phyloP scores from a whole-genome alignment of 2,329 filamentous ascomycete genomes.

The Colletotrichum coccodes region DNA sequence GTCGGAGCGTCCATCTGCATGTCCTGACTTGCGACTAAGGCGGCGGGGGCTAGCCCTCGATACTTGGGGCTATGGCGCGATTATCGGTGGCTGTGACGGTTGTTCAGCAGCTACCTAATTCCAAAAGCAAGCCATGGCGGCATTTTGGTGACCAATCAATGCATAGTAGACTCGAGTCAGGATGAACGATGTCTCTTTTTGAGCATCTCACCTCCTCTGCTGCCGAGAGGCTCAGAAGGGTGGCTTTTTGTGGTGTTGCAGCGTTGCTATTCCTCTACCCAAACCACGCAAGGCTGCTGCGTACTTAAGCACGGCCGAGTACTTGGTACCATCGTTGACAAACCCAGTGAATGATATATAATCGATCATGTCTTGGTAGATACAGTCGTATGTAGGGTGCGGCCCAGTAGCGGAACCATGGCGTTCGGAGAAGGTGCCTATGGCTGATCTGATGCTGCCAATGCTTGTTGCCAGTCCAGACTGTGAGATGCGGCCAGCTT shows the following conservation, averaged over 20 bases:
- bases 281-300: not conserved
- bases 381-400: not conserved
- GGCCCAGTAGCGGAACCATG: not conserved
- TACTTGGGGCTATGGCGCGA: slow-evolving; percentile 10
- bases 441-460: not conserved
- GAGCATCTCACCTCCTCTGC: slow-evolving; percentile 5
- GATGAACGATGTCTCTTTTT: slow-evolving; percentile 23
- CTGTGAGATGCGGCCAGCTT: not conserved
- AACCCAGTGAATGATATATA: not conserved
- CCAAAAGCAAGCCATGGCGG: slow-evolving; percentile 1
- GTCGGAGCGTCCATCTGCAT: slow-evolving; percentile 4
- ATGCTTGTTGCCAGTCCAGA: not conserved
- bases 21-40: slow-evolving; percentile 1
- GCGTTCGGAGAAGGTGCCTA: not conserved
- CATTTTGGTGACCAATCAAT: slow-evolving; percentile 8
- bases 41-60: not conserved
- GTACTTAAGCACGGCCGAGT: not conserved
- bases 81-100: slow-evolving; percentile 24
- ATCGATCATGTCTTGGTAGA: not conserved
- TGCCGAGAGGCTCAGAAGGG: slow-evolving; percentile 2
- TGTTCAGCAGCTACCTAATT: not conserved
- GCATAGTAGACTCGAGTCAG: slow-evolving; percentile 6
- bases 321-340: not conserved
- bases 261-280: not conserved
- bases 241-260: slow-evolving; percentile 17